Base-by-base conservation (phyloP, 2,329 filamentous ascomycete genomes). In the Neodidymelliopsis sp. region DNA sequence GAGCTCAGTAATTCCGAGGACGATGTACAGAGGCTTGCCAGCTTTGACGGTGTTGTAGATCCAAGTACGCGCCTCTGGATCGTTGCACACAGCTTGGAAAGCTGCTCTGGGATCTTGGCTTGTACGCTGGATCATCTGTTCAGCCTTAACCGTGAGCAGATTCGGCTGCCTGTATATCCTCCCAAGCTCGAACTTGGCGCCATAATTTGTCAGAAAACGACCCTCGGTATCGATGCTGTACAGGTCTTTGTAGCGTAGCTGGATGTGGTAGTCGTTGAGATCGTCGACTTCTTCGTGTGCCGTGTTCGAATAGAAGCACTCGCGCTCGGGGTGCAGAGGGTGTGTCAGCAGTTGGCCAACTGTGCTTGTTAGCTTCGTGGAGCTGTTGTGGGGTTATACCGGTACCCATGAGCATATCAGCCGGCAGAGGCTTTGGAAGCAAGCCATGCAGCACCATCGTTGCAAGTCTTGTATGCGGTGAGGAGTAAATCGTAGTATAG, bases 231-330 rank as follows among this genome's bases (percentile, higher is more conserved):
- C 70, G 47, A 71, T 59, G 22, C 67, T 69, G 57, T 71, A 73
- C 30, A 73, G 31, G 23, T 73, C 70, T 38, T 67, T 70, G 63
- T 73, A 73, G 20, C 70, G 68, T 22, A 72, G 65, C 49, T 73
- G 67, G 45, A 73, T 73, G 56, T 71, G 67, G 56, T 69, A 72
- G 56, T 73, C 68, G 41, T 73, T 73, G 53, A 73, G 63, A 20
- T 70, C 67, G 55, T 73, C 70, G 55, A 73, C 53, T 29, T 63
- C 59, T 24, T 59, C 63, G 47, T 69, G 66, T 15, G 69, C 65
- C n/a, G 50, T 45, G 42, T 66, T 58, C 13, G 67, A 69, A 46
- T 69, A 71, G 60, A 72, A 73, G 51, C 65, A 60, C 34, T 71
- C 69, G 41, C 59, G 63, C 42, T 71, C 70, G 53, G 70, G 70